A percentile compares a stretch with the other conserved stretches of the same genome.
These are phyloP conservation scores for Vigna reflexopilosa DNA, from an alignment of 306 rosid species.

Conservation along the genomic window DNA sequence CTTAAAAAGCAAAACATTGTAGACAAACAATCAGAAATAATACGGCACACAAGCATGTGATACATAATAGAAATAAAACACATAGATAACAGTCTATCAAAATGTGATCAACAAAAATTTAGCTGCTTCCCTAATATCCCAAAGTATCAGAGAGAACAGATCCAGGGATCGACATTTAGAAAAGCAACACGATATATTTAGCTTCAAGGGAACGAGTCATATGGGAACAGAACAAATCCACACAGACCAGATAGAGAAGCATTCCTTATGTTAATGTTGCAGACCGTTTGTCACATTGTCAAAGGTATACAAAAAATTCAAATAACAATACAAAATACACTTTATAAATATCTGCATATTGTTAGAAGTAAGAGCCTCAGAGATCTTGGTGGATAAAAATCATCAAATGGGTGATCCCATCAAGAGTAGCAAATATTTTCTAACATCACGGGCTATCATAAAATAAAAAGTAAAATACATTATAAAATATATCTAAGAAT, in stretches of 20 bases:
- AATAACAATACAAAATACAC: no score
- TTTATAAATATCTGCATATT: no score
- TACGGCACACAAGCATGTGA: no score
- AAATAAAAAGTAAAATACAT: neutral
- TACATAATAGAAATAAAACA: no score
- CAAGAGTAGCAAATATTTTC: conserved; percentile 62
- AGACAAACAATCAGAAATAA: no score
- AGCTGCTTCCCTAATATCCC: conserved; percentile 57
- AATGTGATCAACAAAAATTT: no score
- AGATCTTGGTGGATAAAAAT: conserved; percentile 60
- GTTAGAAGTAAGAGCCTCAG: conserved; percentile 42
- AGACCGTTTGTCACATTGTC: no score
- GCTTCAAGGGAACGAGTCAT: conserved; percentile 99
- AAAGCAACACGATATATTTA: conserved; percentile 54
- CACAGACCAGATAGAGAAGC: conserved; percentile 93
- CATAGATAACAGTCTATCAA: no score
- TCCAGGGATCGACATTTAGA: neutral
- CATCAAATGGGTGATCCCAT: conserved; percentile 54
- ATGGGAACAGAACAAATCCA: conserved; percentile 66
- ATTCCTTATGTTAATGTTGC: neutral
- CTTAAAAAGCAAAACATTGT: no score
- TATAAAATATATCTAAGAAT: neutral
- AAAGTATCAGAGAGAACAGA: neutral
- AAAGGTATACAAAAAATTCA: neutral
- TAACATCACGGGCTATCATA: conserved; percentile 44